These are phyloP conservation scores for Salix dunnii DNA, from an alignment of 345 rosid species.

Conservation along the genomic window DNA sequence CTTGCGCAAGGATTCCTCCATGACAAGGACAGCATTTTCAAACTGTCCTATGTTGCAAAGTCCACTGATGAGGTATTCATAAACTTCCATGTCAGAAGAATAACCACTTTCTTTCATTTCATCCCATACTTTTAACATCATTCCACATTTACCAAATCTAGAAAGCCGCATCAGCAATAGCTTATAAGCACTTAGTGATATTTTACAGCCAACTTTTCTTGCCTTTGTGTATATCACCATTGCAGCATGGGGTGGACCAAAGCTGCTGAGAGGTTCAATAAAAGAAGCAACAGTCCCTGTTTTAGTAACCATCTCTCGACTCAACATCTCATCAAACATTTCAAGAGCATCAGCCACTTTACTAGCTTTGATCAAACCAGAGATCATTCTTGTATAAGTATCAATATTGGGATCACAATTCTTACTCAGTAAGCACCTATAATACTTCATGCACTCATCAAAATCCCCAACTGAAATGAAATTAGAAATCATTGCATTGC, in stretches of 20 bases:
- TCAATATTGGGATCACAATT: constrained; percentile 54
- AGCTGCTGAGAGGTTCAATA: constrained; percentile 63
- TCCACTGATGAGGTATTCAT: constrained; percentile 70
- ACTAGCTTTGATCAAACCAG: constrained; percentile 58
- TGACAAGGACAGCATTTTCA: constrained; percentile 78
- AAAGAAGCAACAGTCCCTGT: constrained; percentile 63
- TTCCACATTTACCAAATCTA: constrained; percentile 89
- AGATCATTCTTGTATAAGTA: constrained; percentile 58
- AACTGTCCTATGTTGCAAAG: constrained; percentile 89
- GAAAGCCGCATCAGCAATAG: constrained; percentile 72
- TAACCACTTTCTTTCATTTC: constrained; percentile 83
- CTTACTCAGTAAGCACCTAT: constrained; percentile 44
- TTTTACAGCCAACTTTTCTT: constrained; percentile 59
- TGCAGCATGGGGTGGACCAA: constrained; percentile 92
- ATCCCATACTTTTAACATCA: constrained; percentile 73
- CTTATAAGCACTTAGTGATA: constrained; percentile 73
- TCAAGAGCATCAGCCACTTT: constrained; percentile 89
- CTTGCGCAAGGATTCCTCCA: constrained; percentile 74
- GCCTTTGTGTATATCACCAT: constrained; percentile 69
- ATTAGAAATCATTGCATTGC: constrained; percentile 76
- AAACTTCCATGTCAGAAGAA: constrained; percentile 63
- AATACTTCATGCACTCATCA: constrained; percentile 55
- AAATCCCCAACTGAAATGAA: constrained; percentile 47
- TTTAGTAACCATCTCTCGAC: constrained; percentile 50
- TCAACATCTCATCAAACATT: constrained; percentile 75